phyloP scores from a whole-genome alignment of 108 stramenopile species.

The Discostella pseudostelligera region DNA sequence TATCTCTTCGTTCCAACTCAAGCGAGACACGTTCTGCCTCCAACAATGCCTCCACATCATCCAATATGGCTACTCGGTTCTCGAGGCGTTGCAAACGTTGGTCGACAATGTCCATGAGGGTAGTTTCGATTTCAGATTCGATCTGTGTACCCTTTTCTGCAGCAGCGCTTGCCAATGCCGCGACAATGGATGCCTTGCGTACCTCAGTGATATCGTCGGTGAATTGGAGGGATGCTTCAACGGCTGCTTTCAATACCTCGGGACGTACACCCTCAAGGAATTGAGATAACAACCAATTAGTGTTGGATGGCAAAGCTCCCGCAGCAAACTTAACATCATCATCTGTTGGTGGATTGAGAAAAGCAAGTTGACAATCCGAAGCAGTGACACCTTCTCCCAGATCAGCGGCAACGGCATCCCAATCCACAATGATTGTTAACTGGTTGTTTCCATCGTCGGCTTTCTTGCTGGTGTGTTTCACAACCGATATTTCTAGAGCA shows the following conservation, averaged over 20 bases:
- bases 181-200: slow-evolving; percentile 56
- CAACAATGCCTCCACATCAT: slow-evolving; percentile 85
- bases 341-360: slow-evolving; percentile 49
- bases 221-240: slow-evolving; percentile 57
- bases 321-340: slow-evolving; percentile 2
- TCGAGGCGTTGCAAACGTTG: slow-evolving; percentile 80
- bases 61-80: slow-evolving; percentile 72
- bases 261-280: slow-evolving; percentile 56
- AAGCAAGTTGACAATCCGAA: slow-evolving; percentile 65
- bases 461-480: slow-evolving; percentile 14
- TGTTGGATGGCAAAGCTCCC: slow-evolving; percentile 1
- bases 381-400: slow-evolving; percentile 59
- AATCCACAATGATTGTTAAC: slow-evolving; percentile 43
- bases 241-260: slow-evolving; percentile 45
- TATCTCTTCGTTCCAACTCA: slow-evolving; percentile 84
- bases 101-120: slow-evolving; percentile 71
- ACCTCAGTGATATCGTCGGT: slow-evolving; percentile 52
- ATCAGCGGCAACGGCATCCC: slow-evolving; percentile 61
- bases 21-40: slow-evolving; percentile 86
- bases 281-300: slow-evolving; percentile 32
- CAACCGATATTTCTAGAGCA: slow-evolving; percentile 25
- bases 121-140: slow-evolving; percentile 51
- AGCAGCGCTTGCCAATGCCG: slow-evolving; percentile 55
- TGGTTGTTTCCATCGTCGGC: not conserved
- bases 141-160: slow-evolving; percentile 45